These are phyloP conservation scores for Fusarium floridanum DNA, from an alignment of 2,329 filamentous ascomycete species.

Conservation along the genomic window DNA sequence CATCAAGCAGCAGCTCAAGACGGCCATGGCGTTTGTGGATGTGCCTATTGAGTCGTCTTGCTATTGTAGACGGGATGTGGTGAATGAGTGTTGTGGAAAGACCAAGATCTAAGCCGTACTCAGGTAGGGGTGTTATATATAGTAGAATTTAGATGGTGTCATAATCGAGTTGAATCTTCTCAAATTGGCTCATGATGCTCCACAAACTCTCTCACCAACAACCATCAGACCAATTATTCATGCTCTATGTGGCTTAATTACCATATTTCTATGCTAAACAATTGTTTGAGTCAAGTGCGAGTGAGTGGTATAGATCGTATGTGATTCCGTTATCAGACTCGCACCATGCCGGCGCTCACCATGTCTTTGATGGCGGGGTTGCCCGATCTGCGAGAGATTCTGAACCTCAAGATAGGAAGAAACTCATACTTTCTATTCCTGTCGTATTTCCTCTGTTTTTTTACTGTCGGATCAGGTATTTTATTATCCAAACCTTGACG, in stretches of 20 bases:
- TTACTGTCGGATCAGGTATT: neutral
- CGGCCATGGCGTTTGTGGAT: conserved; percentile 69
- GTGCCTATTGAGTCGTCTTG: conserved; percentile 60
- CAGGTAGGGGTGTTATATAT: neutral
- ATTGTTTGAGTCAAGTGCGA: neutral
- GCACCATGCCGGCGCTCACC: neutral
- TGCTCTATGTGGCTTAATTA: neutral
- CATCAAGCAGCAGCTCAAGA: conserved; percentile 59
- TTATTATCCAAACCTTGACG: neutral
- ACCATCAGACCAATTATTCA: neutral
- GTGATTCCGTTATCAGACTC: neutral
- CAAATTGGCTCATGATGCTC: neutral
- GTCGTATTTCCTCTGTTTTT: accelerated
- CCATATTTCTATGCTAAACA: neutral
- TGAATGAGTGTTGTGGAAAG: conserved; percentile 20
- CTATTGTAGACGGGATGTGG: conserved; percentile 40
- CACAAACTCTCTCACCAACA: neutral
- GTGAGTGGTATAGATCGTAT: neutral
- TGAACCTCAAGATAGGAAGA: neutral
- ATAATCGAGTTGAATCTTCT: neutral
- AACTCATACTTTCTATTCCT: accelerated
- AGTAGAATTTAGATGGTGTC: neutral
- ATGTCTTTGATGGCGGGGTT: neutral
- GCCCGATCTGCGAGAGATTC: no score
- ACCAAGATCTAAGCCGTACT: neutral